Base-by-base conservation (phyloP, 2,329 filamentous ascomycete species). In the Fusarium concolor region DNA sequence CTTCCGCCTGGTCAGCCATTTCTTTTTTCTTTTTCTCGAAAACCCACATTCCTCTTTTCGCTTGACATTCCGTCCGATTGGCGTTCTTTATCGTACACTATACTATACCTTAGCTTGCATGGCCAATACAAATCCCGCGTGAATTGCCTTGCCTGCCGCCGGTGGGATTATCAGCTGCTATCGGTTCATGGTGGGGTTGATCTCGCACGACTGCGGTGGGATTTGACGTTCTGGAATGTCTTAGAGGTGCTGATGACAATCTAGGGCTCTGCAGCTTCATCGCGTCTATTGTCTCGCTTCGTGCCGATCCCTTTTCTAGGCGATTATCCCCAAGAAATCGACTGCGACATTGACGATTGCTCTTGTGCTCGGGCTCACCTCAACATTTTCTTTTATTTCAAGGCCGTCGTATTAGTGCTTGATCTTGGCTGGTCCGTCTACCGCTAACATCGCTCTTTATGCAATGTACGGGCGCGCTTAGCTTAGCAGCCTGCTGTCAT, bases 111-210 rank as follows among this genome's bases (percentile, higher is more conserved):
- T 26, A 26, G 26, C 8, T 7, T 26, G 7, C 26, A 26, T 8
- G 5, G 5, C 24, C 24, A 5, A 26, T 26, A 9, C 26, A 26
- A 26, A 26, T 26, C 29, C 29, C 12, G 29, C 12, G 29, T 31
- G 29, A 31, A 31, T 31, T 33, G 7, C 12, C 47, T n/a, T 54
- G 47, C 54, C 56, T 55, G 35, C 24, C 60, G 24, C 37, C 39
- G 51, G 15, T 18, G 37, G 46, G 28, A 33, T 17, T 18, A 20
- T 51, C 31, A 29, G 49, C 24, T 44, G 33, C 18, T 54, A 57
- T 58, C 41, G 45, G 50, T 62, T 68, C 56, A 45, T 60, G 65
- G 68, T 66, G 69, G 69, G 67, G 61, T 57, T 47, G 41, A 51
- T 59, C 49, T 68, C 44, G 62, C 56, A 20, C 38, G 51, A 45